Conservation (phyloP, 2,329 filamentous ascomycete species). For the Madurella mycetomatis region DNA sequence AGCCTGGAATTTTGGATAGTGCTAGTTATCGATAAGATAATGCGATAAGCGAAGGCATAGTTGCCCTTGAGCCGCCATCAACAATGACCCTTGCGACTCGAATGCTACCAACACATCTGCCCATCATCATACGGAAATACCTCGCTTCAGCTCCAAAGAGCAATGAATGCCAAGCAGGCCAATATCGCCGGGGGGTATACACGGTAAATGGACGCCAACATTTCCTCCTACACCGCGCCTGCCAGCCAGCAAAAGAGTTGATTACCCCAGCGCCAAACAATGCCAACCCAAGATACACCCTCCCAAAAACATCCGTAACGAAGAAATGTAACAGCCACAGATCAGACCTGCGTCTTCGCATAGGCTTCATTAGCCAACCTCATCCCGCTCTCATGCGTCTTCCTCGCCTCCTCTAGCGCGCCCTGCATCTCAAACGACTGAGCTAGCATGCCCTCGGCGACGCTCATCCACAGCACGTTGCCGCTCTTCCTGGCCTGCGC, state of each 20-base stretch:
- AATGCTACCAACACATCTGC: not conserved
- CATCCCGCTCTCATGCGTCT: slow-evolving; percentile 10
- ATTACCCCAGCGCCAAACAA: not conserved
- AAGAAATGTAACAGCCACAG: not conserved
- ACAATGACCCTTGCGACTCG: too few relatives aligned
- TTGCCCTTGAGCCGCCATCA: not conserved
- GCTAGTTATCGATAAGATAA: not conserved
- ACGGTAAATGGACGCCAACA: not conserved
- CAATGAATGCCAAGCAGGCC: not conserved
- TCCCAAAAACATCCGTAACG: not conserved
- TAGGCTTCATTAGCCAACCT: slow-evolving; percentile 24
- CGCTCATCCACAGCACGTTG: slow-evolving; percentile 72
- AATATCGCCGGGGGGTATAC: not conserved
- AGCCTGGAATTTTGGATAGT: too few relatives aligned
- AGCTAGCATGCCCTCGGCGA: slow-evolving; percentile 73
- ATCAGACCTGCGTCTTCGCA: slow-evolving; percentile 17
- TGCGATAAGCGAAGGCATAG: not conserved
- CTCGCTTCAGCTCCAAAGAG: not conserved
- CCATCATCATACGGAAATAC: not conserved
- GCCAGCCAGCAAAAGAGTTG: not conserved
- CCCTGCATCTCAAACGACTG: slow-evolving; percentile 72
- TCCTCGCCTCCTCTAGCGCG: slow-evolving; percentile 16
- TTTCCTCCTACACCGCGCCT: not conserved
- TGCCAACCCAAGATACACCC: too few relatives aligned
- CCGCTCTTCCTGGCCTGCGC: slow-evolving; percentile 65